phyloP scores from a whole-genome alignment of 306 rosid species.

The Malus sylvestris region DNA sequence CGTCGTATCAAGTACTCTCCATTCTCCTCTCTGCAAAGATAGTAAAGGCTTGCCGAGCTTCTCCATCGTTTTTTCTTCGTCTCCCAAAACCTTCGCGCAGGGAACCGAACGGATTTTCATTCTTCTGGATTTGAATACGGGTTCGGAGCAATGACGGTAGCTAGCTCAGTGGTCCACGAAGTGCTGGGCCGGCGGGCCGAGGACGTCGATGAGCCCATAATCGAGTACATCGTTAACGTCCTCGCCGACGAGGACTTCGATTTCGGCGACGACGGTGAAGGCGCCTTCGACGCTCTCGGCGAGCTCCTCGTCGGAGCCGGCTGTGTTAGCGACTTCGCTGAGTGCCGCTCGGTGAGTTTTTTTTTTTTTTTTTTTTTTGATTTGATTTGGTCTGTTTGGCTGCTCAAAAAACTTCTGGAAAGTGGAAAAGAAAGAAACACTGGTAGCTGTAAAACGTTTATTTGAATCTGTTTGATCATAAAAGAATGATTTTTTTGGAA shows the following conservation, averaged over 20 bases:
- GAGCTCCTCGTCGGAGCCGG: conserved; percentile 87
- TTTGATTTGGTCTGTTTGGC: neutral
- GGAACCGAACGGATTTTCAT: neutral
- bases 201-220: conserved; percentile 78
- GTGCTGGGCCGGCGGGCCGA: conserved; percentile 60
- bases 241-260: conserved; percentile 98
- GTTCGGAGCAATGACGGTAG: conserved; percentile 62
- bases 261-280: conserved; percentile 84
- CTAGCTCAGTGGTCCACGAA: conserved; percentile 82
- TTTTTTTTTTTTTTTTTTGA: neutral
- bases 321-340: conserved; percentile 61
- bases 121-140: neutral
- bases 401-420: neutral
- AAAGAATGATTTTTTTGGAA: neutral
- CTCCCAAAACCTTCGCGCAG: neutral
- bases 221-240: conserved; percentile 85
- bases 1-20: neutral
- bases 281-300: conserved; percentile 77
- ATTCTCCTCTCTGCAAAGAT: neutral
- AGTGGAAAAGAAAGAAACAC: neutral
- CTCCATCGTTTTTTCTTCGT: neutral
- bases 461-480: neutral
- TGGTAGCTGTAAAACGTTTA: neutral
- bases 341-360: conserved; percentile 75
- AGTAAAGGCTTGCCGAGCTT: neutral